These are phyloP conservation scores for Myrica gale DNA, from an alignment of 306 rosid species.

Conservation along the genomic window DNA sequence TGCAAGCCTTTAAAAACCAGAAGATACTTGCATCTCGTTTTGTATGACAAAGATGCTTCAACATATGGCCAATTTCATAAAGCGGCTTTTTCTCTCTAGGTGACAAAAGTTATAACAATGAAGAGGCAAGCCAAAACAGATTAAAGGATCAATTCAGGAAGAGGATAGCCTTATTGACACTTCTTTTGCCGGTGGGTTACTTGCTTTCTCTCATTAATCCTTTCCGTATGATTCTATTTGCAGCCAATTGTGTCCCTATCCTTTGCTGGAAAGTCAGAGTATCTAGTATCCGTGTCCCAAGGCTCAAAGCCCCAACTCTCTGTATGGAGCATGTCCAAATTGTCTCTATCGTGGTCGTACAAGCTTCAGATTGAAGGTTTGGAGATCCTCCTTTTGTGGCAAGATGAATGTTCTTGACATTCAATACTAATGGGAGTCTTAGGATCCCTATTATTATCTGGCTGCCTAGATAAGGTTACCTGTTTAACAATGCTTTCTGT, in stretches of 20 bases:
- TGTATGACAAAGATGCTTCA: too few relatives aligned
- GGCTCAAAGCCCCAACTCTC: conserved; percentile 74
- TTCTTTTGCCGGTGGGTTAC: not conserved
- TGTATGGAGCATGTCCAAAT: conserved; percentile 67
- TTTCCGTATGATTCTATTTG: not conserved
- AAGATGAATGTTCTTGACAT: not conserved
- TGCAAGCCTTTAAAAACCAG: not conserved
- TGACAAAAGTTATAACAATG: not conserved
- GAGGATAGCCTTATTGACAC: not conserved
- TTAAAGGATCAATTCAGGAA: not conserved
- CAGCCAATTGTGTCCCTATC: conserved; percentile 68
- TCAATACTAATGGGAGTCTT: too few relatives aligned
- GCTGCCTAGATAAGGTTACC: not conserved
- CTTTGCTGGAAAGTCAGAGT: conserved; percentile 82
- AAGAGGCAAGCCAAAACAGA: not conserved
- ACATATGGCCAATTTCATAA: not conserved
- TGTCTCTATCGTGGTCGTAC: conserved; percentile 76
- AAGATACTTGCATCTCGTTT: not conserved
- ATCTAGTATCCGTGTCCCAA: conserved; percentile 60
- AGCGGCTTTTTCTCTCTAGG: not conserved
- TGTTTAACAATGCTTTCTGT: not conserved
- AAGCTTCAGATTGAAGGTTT: conserved; percentile 85
- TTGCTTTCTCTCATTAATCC: conserved; percentile 9
- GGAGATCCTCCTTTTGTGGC: conserved; percentile 2
- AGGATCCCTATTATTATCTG: too few relatives aligned